Evolutionary conservation across 2,329 filamentous ascomycete species (phyloP).

Genomic region (Phialophora chinensis): DNA sequence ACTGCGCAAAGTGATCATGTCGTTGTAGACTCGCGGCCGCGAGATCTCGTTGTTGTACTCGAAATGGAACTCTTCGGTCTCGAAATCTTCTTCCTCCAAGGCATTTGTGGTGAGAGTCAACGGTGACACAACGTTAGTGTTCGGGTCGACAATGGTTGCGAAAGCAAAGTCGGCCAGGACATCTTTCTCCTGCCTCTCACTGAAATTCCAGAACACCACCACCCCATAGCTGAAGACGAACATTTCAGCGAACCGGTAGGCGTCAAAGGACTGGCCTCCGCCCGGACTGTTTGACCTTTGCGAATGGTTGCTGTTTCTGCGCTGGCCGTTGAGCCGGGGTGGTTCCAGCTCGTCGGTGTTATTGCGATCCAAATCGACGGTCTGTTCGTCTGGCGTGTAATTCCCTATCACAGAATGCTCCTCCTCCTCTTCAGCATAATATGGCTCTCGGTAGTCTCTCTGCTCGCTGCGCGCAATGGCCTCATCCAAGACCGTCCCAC

Average conservation of each 20-base stretch:
- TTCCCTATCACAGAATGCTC: constrained; percentile 53
- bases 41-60: constrained; percentile 89
- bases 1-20: constrained; percentile 96
- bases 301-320: constrained; percentile 37
- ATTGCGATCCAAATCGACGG: constrained; percentile 36
- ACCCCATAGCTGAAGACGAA: constrained; percentile 98
- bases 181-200: constrained; percentile 93
- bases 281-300: constrained; percentile 55
- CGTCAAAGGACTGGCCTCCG: constrained; percentile 66
- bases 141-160: constrained; percentile 46
- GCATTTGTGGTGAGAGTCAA: constrained; percentile 76
- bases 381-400: constrained; percentile 44
- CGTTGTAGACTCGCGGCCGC: constrained; percentile 91
- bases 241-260: constrained; percentile 87
- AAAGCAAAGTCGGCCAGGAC: constrained; percentile 94
- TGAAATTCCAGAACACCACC: constrained; percentile 99
- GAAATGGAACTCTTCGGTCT: constrained; percentile 98
- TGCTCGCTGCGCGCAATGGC: constrained; percentile 94
- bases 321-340: constrained; percentile 43
- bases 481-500: constrained; percentile 89
- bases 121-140: constrained; percentile 44
- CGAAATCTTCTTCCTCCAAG: constrained; percentile 85
- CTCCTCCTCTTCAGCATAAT: constrained; percentile 73
- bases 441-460: constrained; percentile 88
- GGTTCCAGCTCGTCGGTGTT: constrained; percentile 41